Evolutionary conservation across 208 protist species (phyloP), one percentile per base, ranked within the genome.

Genomic region (Acanthamoeba healyi): DNA sequence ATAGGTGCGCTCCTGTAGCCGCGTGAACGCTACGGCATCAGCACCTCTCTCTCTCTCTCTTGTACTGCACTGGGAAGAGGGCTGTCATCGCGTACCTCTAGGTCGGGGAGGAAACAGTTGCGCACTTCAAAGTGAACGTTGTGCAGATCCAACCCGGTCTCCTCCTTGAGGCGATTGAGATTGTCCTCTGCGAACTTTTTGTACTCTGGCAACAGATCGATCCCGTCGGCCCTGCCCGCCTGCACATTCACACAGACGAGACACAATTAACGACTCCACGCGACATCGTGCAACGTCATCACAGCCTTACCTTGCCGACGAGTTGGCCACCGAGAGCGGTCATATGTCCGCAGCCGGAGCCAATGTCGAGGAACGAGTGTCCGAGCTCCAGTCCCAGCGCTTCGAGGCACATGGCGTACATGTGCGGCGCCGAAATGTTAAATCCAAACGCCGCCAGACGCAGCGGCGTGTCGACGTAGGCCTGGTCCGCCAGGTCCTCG

Each of bases 401-500:
- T 26, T 65, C 56, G n/a, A 89, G 56, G 81, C 81, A 89, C 81
- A 58, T 58, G 32, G 81, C 81, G 56, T 89, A 89, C 81, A 89
- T 89, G 56, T 89, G 81, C 56, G 81, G 81, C 9, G 81, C 81
- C 12, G 51, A 67, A 24, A 89, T 58, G 81, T 89, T 89, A 29
- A 67, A 67, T 3, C 56, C 56, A 19, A 46, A 67, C 32, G 46
- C 56, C 7, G 51, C 29, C 17, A 79, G 70, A 17, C 70, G 32
- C 34, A 79, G 38, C 36, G 70, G 70, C 36, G 70, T 79, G 70
- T 79, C 70, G 32, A 79, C 70, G 70, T 79, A 79, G 70, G 70
- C 70, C 70, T 79, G 70, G 70, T 79, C 70, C 0, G 26, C 29
- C 70, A 79, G 70, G 14, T 79, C 70, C 34, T 42, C 34, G 0